A percentile compares a stretch with the other conserved stretches of the same genome.
These are phyloP conservation scores for Diospyros kaki DNA, from an alignment of 148 eudicot species.

Conservation along the genomic window DNA sequence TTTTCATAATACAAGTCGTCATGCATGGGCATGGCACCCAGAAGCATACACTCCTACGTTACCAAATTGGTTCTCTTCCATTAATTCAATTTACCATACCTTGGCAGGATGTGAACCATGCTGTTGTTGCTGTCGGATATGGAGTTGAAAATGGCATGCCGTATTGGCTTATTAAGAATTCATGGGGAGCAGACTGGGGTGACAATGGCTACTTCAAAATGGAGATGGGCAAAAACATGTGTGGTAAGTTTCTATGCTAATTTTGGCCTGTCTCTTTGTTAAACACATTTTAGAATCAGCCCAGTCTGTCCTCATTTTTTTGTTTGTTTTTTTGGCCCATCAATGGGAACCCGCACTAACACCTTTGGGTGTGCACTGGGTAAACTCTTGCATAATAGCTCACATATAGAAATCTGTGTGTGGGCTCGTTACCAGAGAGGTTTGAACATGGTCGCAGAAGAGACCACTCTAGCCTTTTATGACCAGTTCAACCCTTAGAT, in stretches of 20 bases:
- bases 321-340: too few relatives aligned
- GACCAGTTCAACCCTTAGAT: too few relatives aligned
- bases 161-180: constrained; percentile 96
- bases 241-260: constrained; percentile 61
- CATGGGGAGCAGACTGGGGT: constrained; percentile 98
- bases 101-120: constrained; percentile 98
- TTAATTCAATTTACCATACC: neutral
- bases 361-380: too few relatives aligned
- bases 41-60: neutral
- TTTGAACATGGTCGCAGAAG: too few relatives aligned
- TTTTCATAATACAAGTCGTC: neutral
- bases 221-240: constrained; percentile 99
- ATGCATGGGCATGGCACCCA: neutral
- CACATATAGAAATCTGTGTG: too few relatives aligned
- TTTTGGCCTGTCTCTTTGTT: neutral
- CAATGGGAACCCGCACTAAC: too few relatives aligned
- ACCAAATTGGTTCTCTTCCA: neutral
- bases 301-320: too few relatives aligned
- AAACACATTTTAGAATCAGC: neutral
- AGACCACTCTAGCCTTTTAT: too few relatives aligned
- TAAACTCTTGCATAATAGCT: too few relatives aligned
- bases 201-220: constrained; percentile 86
- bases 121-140: constrained; percentile 97
- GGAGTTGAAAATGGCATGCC: constrained; percentile 80
- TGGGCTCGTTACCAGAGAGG: too few relatives aligned